Evolutionary conservation across 257 asterid species (phyloP).

Genomic region (Solanum ahanhuiri): DNA sequence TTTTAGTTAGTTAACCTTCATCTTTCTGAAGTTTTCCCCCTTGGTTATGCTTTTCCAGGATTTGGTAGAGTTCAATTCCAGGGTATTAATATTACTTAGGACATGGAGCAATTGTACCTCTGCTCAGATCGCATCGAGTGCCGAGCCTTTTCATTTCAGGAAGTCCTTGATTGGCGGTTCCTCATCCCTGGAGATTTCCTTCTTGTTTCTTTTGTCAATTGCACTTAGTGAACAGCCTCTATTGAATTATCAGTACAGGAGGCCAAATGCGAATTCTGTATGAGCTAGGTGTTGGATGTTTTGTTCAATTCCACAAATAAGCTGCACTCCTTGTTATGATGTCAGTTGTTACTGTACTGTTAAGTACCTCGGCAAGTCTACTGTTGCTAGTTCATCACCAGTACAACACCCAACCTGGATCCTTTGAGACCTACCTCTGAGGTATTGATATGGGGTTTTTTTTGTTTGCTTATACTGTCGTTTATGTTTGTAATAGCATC

Average conservation of each 20-base stretch:
- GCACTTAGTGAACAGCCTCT: conserved; percentile 62
- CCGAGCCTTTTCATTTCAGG: conserved; percentile 63
- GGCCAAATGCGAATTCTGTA: conserved; percentile 45
- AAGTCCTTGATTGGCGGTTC: conserved; percentile 86
- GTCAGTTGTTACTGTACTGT: conserved; percentile 7
- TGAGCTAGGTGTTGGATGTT: conserved; percentile 33
- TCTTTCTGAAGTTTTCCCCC: not conserved
- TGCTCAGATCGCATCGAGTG: conserved; percentile 67
- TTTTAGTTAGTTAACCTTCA: not conserved
- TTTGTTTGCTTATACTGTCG: not conserved
- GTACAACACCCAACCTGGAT: conserved; percentile 36
- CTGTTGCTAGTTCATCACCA: conserved; percentile 34
- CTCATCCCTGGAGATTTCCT: conserved; percentile 65
- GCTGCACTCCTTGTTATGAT: conserved; percentile 17
- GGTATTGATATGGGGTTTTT: conserved; percentile 18
- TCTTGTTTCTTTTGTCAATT: conserved; percentile 84
- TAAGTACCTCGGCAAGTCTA: conserved; percentile 7
- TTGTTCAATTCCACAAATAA: conserved; percentile 6
- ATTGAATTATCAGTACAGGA: conserved; percentile 40
- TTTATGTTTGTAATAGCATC: not conserved
- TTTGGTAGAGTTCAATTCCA: conserved; percentile 27
- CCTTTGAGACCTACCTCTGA: conserved; percentile 26
- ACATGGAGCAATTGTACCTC: conserved; percentile 84
- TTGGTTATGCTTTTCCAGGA: conserved; percentile 32
- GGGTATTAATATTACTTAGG: conserved; percentile 44